Percentiles rank a stretch among this genome's conserved stretches.
Evolutionary conservation across 805 yeast species (phyloP).

Genomic region (Starmera quercuum): DNA sequence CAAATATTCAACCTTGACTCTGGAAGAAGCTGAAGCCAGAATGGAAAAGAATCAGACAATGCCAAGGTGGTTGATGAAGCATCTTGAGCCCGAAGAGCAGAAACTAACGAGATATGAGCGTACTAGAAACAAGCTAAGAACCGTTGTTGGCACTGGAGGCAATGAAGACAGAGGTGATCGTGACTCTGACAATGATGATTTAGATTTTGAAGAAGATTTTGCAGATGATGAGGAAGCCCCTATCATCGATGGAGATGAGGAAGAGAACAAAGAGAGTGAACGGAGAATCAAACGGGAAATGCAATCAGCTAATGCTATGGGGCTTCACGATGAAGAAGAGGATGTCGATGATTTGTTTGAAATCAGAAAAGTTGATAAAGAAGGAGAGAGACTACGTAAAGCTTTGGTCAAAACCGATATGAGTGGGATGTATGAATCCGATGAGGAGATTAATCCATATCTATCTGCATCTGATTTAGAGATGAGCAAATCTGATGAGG

Average conservation of each 20-base stretch:
- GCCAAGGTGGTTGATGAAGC: conserved; percentile 95
- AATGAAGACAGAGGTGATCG: conserved; percentile 32
- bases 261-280: conserved; percentile 87
- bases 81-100: conserved; percentile 58
- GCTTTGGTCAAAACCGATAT: conserved; percentile 81
- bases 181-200: conserved; percentile 81
- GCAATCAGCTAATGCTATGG: conserved; percentile 73
- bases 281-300: conserved; percentile 75
- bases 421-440: conserved; percentile 69
- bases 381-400: conserved; percentile 79
- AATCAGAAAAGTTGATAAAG: conserved; percentile 77
- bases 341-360: conserved; percentile 71
- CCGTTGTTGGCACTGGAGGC: conserved; percentile 36
- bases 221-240: conserved; percentile 99
- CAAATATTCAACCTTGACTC: conserved; percentile 84
- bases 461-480: conserved; percentile 64
- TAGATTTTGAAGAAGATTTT: conserved; percentile 94
- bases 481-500: conserved; percentile 24
- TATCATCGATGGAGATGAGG: conserved; percentile 90
- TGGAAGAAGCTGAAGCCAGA: conserved; percentile 93
- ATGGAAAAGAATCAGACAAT: conserved; percentile 74
- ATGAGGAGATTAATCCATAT: conserved; percentile 79
- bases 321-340: conserved; percentile 47
- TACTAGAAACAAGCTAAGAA: conserved; percentile 36
- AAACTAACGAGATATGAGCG: conserved; percentile 44